A percentile compares a stretch with the other conserved stretches of the same genome.
Conservation (phyloP, 176 grass and related monocot species). For the Oryza punctata region DNA sequence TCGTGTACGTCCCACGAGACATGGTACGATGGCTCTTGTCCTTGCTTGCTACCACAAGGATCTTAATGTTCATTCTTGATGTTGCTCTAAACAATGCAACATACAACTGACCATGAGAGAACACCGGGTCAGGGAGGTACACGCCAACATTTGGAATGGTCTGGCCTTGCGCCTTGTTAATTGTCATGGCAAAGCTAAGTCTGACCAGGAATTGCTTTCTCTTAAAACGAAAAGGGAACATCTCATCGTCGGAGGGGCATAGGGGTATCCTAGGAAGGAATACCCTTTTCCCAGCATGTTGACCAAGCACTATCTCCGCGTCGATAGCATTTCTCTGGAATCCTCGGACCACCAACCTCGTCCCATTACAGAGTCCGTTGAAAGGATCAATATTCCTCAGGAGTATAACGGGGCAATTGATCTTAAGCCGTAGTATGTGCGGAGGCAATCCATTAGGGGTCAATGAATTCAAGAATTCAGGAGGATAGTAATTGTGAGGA, state of each 20-base stretch:
- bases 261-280: background rate
- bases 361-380: background rate
- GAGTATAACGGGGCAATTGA: background rate
- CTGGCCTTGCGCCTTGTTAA: background rate
- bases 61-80: background rate
- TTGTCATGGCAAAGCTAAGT: background rate
- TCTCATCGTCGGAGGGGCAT: background rate
- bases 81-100: background rate
- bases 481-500: too few relatives aligned
- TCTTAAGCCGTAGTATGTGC: background rate
- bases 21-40: too few relatives aligned
- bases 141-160: background rate
- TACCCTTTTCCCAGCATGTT: background rate
- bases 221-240: background rate
- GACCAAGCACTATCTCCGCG: too few relatives aligned
- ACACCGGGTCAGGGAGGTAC: background rate
- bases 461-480: background rate
- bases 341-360: background rate
- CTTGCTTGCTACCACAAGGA: background rate
- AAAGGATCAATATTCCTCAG: background rate
- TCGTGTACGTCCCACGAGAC: too few relatives aligned
- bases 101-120: background rate
- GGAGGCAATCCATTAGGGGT: background rate
- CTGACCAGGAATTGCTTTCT: background rate
- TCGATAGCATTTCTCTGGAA: background rate